Base-by-base conservation (phyloP, 768 basidiomycete genomes). In the Mycena galericulata region DNA sequence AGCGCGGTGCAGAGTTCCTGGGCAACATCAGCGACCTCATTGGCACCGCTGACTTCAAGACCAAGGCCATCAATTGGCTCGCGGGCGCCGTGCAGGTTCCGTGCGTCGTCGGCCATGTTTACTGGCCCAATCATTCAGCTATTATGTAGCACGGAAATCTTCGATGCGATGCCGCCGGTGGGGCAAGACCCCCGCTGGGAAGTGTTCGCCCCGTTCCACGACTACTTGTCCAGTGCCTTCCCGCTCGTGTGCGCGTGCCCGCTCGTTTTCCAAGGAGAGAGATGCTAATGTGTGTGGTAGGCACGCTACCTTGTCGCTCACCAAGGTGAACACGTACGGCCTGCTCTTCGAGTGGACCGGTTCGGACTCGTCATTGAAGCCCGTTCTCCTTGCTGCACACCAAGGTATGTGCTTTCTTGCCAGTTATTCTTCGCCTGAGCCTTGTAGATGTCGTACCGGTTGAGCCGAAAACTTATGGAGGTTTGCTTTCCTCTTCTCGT, bases 291-390 rank as follows among this genome's bases (percentile, higher is more conserved):
- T 32, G 41, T 9, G 51, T n/a, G n/a, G 24, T 46, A 93, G 91
- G 14, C 89, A 92, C 76, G 53, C 81, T 20, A 84, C 77, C 11
- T 81, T 94, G 47, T 74, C 83, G 32, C 82, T 92, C 66, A 89
- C 89, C 11, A 90, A 88, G 71, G 88, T 96, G 72, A 94, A 94
- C 76, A 92, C 88, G 0, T 92, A 92, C 72, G 93, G 88, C 0
- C 82, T 94, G 22, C 76, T 93, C 11, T 92, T 87, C 74, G 86
- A 88, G 50, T 94, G 92, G 92, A 80, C 84, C 59, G 93, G 93
- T 3, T 84, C 86, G 4, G 84, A 92, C 69, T 65, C 76, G 14
- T 79, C 82, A 1, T 80, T 92, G n/a, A 91, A 92, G 75, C 93
- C 94, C 0, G 70, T 94, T 18, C 80, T 95, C 12, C 77, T 92